These are phyloP conservation scores for Quillaja saponaria DNA, from an alignment of 306 rosid species.

Conservation along the genomic window DNA sequence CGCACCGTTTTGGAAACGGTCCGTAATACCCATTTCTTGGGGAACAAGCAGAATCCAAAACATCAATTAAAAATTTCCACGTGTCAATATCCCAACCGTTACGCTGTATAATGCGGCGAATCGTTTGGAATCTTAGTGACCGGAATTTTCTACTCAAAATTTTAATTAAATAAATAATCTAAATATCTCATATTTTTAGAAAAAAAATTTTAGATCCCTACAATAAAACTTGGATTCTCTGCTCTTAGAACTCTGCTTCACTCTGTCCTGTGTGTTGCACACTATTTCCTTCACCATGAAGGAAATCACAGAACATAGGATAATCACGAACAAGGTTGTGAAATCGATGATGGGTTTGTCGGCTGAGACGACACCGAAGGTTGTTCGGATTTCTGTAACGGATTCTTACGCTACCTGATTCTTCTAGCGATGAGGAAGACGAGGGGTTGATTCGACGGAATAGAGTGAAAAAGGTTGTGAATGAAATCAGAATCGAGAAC, in stretches of 20 bases:
- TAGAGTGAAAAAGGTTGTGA: constrained; percentile 37
- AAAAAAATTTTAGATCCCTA: constrained; percentile 22
- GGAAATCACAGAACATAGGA: constrained; percentile 21
- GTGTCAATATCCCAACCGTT: background rate
- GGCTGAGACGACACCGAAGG: constrained; percentile 5
- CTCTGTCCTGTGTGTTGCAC: background rate
- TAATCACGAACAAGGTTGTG: constrained; percentile 35
- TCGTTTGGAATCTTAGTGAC: constrained; percentile 24
- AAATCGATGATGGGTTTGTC: background rate
- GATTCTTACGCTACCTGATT: constrained; percentile 61
- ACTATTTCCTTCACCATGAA: constrained; percentile 4
- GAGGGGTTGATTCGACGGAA: background rate
- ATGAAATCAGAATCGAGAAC: constrained; percentile 43
- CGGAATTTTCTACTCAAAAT: constrained; percentile 11
- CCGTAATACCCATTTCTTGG: background rate
- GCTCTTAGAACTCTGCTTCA: constrained; percentile 1
- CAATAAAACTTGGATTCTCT: constrained; percentile 31
- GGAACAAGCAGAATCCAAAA: background rate
- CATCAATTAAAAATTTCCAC: no score
- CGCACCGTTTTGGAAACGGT: background rate
- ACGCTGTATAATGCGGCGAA: constrained; percentile 21
- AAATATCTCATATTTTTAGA: background rate
- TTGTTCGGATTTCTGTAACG: constrained; percentile 45
- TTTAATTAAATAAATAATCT: background rate
- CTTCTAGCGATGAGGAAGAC: constrained; percentile 54